Evolutionary conservation across 208 protist genomes (phyloP), one percentile per base, ranked within the genome.

Genomic region (Leishmania arabica): DNA sequence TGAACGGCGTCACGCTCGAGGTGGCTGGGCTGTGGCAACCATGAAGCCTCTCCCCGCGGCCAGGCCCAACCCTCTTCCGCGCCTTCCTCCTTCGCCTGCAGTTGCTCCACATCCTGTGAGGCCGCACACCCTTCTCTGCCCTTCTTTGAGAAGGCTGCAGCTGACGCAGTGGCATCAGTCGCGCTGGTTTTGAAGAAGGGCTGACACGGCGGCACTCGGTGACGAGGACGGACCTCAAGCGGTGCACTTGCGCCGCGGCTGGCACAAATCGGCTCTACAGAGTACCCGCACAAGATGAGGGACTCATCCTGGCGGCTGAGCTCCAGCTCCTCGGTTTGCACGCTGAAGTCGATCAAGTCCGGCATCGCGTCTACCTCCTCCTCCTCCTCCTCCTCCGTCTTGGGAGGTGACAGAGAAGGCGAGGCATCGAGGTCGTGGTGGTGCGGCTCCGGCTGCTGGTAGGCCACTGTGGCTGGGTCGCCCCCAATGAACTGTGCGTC

Each of bases 331-430:
- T 86, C 82, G 1, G 82, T 82, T 37, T 82, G 78, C 72, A 86
- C 74, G 58, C 82, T 86, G 66, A 86, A 86, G 19, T 86, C 64
- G 37, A 86, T 74, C 58, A 86, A 37, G 27, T 82, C 74, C 17
- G 78, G 82, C 17, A 69, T 45, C 40, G 72, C 66, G 27, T 56
- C 1, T 0, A 40, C 60, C 51, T 2, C 45, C 45, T 31, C 1
- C 6, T 65, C 69, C 60, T 65, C 69, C 62, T 77, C 73, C 40
- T 49, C 34, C 24, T 37, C 27, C 40, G 24, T 53, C 19, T 65
- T 40, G 8, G 53, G 21, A 0, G 34, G 53, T 19, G 17, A 11
- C 40, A 9, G 34, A 62, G 51, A 62, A 40, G 51, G 45, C 13
- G 72, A 76, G 51, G 72, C 8, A 47, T 31, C 72, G 72, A 45